These are phyloP conservation scores for Arabis alpina DNA, from an alignment of 345 rosid genomes.

Conservation along the genomic window DNA sequence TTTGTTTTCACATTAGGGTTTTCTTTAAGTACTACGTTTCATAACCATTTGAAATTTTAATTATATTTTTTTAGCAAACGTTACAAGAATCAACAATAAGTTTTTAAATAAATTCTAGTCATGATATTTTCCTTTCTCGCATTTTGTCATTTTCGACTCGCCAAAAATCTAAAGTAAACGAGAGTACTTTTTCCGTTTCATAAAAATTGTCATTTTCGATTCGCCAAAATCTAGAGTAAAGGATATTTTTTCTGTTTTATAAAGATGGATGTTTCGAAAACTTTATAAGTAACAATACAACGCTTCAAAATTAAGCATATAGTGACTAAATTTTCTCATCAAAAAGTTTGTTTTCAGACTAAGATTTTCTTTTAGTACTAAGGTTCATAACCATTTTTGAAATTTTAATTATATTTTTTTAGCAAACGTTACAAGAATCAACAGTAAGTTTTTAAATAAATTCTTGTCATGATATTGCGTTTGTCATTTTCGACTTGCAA, in stretches of 20 bases:
- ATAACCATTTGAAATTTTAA: neutral
- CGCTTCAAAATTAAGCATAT: neutral
- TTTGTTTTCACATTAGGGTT: constrained; percentile 31
- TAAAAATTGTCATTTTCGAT: constrained; percentile 8
- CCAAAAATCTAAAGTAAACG: neutral
- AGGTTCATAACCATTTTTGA: neutral
- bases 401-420: neutral
- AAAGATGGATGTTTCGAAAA: neutral
- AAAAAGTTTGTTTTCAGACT: constrained; percentile 9
- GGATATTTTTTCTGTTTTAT: neutral
- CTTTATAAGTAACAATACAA: neutral
- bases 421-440: neutral
- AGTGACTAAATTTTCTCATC: neutral
- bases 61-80: neutral
- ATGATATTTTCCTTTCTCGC: neutral
- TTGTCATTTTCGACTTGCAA: constrained; percentile 21
- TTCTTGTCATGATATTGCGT: neutral
- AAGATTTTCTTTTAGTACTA: constrained; percentile 18
- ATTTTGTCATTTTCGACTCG: constrained; percentile 18
- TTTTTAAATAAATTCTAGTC: constrained; percentile 9
- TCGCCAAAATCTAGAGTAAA: neutral
- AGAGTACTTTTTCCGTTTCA: neutral
- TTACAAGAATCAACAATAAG: neutral
- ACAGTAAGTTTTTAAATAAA: neutral
- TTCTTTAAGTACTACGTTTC: neutral